Conservation (phyloP, 768 basidiomycete genomes). For the Thelephora aurantiotincta region DNA sequence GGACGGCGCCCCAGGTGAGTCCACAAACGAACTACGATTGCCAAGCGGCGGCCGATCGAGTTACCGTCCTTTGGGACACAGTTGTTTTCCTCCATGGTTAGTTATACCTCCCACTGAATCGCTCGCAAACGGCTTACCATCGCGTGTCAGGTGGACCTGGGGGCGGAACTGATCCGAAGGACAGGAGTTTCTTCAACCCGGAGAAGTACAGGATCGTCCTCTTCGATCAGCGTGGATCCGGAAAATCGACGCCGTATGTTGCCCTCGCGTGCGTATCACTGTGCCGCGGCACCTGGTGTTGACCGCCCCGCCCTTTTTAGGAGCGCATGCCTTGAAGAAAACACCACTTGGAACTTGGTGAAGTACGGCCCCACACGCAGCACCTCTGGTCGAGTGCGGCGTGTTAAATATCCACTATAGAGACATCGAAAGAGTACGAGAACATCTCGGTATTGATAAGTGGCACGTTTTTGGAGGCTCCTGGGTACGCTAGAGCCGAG, state of each 20-base stretch:
- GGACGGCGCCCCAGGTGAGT: conserved; percentile 56
- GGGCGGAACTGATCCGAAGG: conserved; percentile 51
- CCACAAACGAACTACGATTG: too few species aligned
- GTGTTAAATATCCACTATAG: too few species aligned
- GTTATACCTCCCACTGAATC: conserved; percentile 5
- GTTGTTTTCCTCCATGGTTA: conserved; percentile 73
- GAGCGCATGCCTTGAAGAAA: conserved; percentile 63
- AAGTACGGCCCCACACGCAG: conserved; percentile 15
- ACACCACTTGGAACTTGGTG: conserved; percentile 91
- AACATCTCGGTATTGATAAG: conserved; percentile 62
- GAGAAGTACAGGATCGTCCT: conserved; percentile 79
- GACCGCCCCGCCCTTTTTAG: conserved; percentile 21
- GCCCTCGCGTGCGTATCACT: not conserved
- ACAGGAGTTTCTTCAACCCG: conserved; percentile 75
- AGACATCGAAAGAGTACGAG: conserved; percentile 74
- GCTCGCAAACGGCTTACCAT: not conserved
- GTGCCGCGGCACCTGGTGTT: too few species aligned
- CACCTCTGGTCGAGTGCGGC: too few species aligned
- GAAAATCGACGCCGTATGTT: conserved; percentile 72
- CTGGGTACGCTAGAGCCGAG: conserved; percentile 43
- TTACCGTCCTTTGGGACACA: conserved; percentile 13
- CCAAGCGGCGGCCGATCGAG: not conserved
- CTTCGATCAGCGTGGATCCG: conserved; percentile 83
- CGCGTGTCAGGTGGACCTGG: conserved; percentile 59
- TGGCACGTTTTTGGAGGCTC: conserved; percentile 96